Evolutionary conservation across 768 basidiomycete species (phyloP).

Genomic region (Xerocomellus amylosporus): DNA sequence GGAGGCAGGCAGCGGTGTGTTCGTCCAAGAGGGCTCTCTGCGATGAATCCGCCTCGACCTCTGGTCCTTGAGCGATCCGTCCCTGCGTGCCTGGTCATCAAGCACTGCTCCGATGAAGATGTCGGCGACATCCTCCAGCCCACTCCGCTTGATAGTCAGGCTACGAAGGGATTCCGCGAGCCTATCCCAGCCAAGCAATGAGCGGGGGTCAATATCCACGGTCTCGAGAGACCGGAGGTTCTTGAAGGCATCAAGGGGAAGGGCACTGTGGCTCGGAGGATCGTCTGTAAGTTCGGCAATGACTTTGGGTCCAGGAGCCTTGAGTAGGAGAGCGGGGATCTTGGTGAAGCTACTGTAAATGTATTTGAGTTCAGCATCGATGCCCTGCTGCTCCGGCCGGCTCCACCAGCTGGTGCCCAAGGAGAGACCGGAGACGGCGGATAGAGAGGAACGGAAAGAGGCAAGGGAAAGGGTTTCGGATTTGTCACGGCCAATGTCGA

Average conservation of each 20-base stretch:
- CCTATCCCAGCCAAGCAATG: conserved; percentile 79
- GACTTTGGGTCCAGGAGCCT: conserved; percentile 59
- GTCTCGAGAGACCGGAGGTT: conserved; percentile 75
- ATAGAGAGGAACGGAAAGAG: conserved; percentile 74
- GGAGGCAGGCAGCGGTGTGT: conserved; percentile 52
- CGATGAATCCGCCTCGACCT: conserved; percentile 44
- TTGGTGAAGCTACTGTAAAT: conserved; percentile 90
- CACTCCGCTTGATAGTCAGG: conserved; percentile 75
- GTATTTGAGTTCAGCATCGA: conserved; percentile 78
- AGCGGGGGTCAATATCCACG: conserved; percentile 77
- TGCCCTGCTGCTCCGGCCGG: conserved; percentile 49
- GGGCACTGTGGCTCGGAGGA: conserved; percentile 65
- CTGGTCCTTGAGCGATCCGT: conserved; percentile 49
- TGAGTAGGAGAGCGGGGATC: conserved; percentile 72
- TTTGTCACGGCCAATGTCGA: conserved; percentile 51
- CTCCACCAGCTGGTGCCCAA: conserved; percentile 75
- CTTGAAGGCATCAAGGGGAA: conserved; percentile 85
- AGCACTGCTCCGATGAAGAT: conserved; percentile 72
- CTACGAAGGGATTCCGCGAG: conserved; percentile 67
- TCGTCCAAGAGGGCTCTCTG: conserved; percentile 46
- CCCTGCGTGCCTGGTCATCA: conserved; percentile 68
- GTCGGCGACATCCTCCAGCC: conserved; percentile 76
- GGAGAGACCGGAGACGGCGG: conserved; percentile 72
- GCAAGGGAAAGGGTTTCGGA: conserved; percentile 73
- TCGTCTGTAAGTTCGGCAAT: conserved; percentile 70